Evolutionary conservation across 2,329 filamentous ascomycete genomes (phyloP), one percentile per base, ranked within the genome.

Genomic region (Malbranchea zuffiana): DNA sequence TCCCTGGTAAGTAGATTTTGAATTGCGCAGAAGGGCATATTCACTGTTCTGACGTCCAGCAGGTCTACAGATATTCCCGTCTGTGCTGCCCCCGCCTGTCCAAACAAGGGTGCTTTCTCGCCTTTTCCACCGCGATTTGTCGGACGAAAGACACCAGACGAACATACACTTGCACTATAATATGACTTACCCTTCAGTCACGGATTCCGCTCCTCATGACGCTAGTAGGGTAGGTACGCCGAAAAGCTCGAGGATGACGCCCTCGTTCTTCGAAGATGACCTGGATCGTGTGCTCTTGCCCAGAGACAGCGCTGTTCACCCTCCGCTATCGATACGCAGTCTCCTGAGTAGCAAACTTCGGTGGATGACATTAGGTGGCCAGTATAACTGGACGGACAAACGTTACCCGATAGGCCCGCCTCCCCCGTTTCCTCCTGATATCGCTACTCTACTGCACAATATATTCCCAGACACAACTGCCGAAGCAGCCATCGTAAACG

Each of bases 301-400:
- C 5, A 81, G 82, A 37, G 77, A 93, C 50, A 67, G 81, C 0
- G 46, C 57, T 0, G 61, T 86, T n/a, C 87, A 95, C 60, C 82
- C 79, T 43, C 70, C 83, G 2, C 65, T 95, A 6, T 71, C 74
- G 2, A 66, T 82, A 36, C 66, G 72, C 32, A 78, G 79, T 51
- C 74, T 88, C 19, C 67, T 96, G 28, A 74, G 78, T 40, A 81
- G 79, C 44, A 87, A 83, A 44, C 71, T 96, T 16, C 84, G 88
- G 48, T 98, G 90, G 90, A 74, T 92, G 27, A 96, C 88, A 0
- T 72, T 98, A 2, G 90, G 90, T 33, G 88, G 86, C 0, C 90
- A 96, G 57, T 96, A 96, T 58, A 83, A 96, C 63, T 96, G 88
- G 90, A 92, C 86, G 0, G 74, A 75, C 39, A 87, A 93, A 47